phyloP scores from a whole-genome alignment of 306 rosid genomes.

The Prunus dulcis region DNA sequence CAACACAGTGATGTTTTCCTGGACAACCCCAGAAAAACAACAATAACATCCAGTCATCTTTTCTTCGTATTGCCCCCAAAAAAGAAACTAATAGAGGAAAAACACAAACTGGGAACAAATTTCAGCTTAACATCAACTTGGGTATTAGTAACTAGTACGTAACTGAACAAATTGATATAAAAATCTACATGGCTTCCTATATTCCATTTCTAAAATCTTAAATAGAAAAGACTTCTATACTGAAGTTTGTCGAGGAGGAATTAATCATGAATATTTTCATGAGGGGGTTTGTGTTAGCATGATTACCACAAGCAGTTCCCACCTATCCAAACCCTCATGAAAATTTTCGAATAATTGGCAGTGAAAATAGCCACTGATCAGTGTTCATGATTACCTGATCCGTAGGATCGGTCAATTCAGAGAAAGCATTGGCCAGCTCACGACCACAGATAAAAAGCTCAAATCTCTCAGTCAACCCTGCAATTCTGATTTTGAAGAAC shows the following conservation, averaged over 20 bases:
- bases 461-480: conserved; percentile 88
- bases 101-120: background rate
- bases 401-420: conserved; percentile 92
- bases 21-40: background rate
- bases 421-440: conserved; percentile 95
- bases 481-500: conserved; percentile 45
- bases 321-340: background rate
- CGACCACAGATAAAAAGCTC: conserved; percentile 98
- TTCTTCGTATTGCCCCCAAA: background rate
- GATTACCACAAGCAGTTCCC: background rate
- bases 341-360: background rate
- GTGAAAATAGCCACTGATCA: background rate
- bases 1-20: background rate
- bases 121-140: background rate
- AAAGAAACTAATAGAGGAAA: background rate
- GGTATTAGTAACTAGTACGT: background rate
- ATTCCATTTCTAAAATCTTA: background rate
- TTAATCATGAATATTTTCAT: background rate
- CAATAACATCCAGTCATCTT: background rate
- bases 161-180: background rate
- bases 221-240: background rate
- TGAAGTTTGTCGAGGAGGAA: background rate
- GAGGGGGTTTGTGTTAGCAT: background rate
- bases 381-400: conserved; percentile 72
- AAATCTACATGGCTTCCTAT: background rate